Percentiles rank a stretch among this genome's conserved stretches.
Conservation (phyloP, 345 rosid species). For the Eucalyptus cloeziana region DNA sequence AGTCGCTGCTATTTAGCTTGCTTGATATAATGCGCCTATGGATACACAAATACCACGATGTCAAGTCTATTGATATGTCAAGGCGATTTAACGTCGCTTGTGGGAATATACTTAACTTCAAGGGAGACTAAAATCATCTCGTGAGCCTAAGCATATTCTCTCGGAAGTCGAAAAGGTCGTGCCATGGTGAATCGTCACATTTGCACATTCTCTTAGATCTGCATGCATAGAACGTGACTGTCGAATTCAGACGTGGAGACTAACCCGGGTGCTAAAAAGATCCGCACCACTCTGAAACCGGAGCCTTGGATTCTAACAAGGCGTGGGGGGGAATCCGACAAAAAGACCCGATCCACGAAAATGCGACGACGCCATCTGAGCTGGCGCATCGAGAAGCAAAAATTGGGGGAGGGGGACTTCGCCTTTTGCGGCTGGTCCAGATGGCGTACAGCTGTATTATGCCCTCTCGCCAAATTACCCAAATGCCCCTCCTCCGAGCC, state of each 20-base stretch:
- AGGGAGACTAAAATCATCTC: not conserved
- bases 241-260: too few relatives aligned
- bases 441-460: not conserved
- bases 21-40: accelerated
- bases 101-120: too few relatives aligned
- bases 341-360: not conserved
- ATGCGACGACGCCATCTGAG: not conserved
- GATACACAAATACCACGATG: not conserved
- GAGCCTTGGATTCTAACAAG: not conserved
- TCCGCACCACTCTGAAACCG: not conserved
- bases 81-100: not conserved
- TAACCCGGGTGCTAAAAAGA: not conserved
- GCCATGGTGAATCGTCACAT: accelerated
- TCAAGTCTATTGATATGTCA: not conserved
- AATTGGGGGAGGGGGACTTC: not conserved
- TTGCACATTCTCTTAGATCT: not conserved
- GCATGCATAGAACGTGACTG: accelerated
- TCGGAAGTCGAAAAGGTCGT: not conserved
- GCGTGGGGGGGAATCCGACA: not conserved
- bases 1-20: accelerated
- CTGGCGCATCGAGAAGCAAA: not conserved
- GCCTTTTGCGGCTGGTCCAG: not conserved
- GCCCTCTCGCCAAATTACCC: not conserved
- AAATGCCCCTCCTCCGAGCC: not conserved
- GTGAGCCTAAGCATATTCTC: not conserved